These are phyloP conservation scores for Apiospora saccharicola DNA, from an alignment of 2,329 filamentous ascomycete species.

Conservation along the genomic window DNA sequence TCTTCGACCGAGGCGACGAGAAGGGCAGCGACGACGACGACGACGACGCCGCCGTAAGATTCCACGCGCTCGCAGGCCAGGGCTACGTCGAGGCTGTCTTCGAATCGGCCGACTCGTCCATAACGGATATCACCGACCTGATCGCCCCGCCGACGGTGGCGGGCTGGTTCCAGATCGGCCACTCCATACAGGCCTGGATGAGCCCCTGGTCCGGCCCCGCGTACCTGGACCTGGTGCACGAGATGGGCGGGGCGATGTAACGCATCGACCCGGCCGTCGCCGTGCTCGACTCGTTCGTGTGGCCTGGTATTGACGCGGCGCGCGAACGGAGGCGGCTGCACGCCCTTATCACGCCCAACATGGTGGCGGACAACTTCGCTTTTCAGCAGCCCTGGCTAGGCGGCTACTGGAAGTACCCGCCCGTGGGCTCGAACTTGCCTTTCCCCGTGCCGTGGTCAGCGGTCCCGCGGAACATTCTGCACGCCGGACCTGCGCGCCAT, in stretches of 20 bases:
- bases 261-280: conserved; percentile 12
- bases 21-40: background rate
- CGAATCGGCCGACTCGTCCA: background rate
- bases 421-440: background rate
- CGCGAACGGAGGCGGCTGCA: background rate
- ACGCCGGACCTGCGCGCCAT: background rate
- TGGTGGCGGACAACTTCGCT: background rate
- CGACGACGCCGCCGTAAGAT: background rate
- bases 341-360: background rate
- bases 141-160: background rate
- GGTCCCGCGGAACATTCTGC: background rate
- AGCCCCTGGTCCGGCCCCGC: background rate
- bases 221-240: background rate
- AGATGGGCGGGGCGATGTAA: background rate
- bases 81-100: background rate
- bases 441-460: conserved; percentile 1
- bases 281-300: background rate
- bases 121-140: background rate
- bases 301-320: background rate
- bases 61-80: background rate
- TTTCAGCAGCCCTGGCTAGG: background rate
- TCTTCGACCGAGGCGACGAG: background rate
- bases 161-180: background rate
- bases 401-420: background rate
- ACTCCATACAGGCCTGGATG: background rate